Evolutionary conservation across 169 alveolate species (phyloP), one percentile per base, ranked within the genome.

Genomic region (Cyclospora cayetanensis): DNA sequence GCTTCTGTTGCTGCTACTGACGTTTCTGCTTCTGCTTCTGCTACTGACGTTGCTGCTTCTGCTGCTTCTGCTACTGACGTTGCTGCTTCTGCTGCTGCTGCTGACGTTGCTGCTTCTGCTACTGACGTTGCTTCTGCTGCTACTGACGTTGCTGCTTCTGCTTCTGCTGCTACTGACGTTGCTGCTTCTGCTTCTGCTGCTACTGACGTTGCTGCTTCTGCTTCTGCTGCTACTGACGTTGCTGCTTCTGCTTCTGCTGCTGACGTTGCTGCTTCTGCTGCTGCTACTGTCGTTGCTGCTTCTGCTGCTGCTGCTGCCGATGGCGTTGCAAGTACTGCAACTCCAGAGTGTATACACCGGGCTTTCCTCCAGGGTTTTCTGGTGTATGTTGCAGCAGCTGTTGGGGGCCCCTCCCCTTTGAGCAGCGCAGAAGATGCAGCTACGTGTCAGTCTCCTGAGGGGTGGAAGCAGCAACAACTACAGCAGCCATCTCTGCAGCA

Each of bases 301-400:
- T 37, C 35, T 25, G 39, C 41, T 65, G 77, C 39, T 65, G 76
- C 4, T 65, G 76, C 12, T 18, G 1, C 37, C 34, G 41, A 35
- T 25, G 41, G 43, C 1, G 76, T n/a, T 22, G 76, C 41, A 20
- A 41, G 18, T 20, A 3, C 77, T 65, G 77, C 72, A 60, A 34
- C 1, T 22, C 72, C 20, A 46, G 20, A 46, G 25, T 22, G 25
- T 46, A 12, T 15, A 22, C 20, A 22, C 25, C 20, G 60, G 60
- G 60, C 25, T 46, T 65, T 22, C n/a, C n/a, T n/a, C n/a, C n/a
- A n/a, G 22, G 25, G 77, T 65, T 65, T 22, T 25, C 25, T 20
- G 27, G 77, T 12, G 25, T 46, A n/a, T n/a, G n/a, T 42, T 65
- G 77, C 77, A 25, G 77, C 77, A 65, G 77, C 77, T 29, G 41